A percentile compares a stretch with the other conserved stretches of the same genome.
These are phyloP conservation scores for Globisporangium cederbergense DNA, from an alignment of 352 stramenopile genomes.

Conservation along the genomic window DNA sequence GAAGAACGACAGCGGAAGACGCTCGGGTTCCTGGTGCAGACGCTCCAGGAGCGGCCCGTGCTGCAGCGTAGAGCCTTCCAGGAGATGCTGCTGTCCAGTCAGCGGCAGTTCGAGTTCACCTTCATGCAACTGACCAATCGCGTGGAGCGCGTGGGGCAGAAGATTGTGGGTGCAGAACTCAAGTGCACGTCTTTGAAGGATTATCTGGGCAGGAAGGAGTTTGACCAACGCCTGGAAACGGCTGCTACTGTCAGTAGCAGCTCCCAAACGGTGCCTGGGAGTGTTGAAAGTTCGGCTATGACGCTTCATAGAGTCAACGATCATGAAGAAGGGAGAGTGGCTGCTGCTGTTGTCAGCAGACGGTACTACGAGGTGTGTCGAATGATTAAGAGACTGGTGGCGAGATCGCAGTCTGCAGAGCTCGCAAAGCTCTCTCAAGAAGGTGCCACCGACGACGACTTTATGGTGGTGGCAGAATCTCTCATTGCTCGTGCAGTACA, in stretches of 20 bases:
- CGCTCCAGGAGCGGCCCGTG: conserved; percentile 35
- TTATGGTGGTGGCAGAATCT: background rate
- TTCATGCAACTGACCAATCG: conserved; percentile 23
- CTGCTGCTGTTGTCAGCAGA: background rate
- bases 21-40: conserved; percentile 31
- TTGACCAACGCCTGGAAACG: background rate
- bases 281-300: background rate
- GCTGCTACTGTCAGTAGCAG: background rate
- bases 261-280: background rate
- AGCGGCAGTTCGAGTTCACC: conserved; percentile 30
- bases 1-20: conserved; percentile 22
- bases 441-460: background rate
- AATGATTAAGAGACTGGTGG: conserved; percentile 4
- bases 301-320: background rate
- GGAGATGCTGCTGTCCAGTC: conserved; percentile 34
- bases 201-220: background rate
- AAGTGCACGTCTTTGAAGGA: background rate
- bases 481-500: background rate
- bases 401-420: background rate
- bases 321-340: background rate
- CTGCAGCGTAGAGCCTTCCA: conserved; percentile 37
- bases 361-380: background rate
- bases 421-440: background rate
- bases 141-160: background rate
- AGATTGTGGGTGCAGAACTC: conserved; percentile 14